Conservation (phyloP, 73 alveolate genomes). For the Stentor coeruleus region DNA sequence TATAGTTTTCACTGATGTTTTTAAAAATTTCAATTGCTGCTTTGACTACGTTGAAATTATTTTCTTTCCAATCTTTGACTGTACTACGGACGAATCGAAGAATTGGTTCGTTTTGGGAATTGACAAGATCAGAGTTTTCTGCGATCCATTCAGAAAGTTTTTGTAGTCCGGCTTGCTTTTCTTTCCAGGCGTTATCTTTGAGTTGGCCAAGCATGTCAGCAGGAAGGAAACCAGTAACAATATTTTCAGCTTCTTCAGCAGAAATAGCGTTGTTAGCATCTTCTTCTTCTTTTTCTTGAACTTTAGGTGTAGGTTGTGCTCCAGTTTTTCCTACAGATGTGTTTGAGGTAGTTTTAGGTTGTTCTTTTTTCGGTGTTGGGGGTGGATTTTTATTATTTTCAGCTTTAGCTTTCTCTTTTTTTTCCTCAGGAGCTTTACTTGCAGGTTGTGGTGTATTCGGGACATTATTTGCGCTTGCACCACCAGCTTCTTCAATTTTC, state of each 20-base stretch:
- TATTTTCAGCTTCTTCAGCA: conserved; percentile 20
- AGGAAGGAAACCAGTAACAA: neutral
- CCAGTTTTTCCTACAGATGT: neutral
- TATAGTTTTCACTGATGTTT: conserved; percentile 39
- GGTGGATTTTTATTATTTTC: neutral
- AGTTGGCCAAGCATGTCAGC: neutral
- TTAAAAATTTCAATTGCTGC: conserved; percentile 53
- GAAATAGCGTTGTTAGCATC: conserved; percentile 30
- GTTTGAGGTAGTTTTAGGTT: conserved; percentile 11
- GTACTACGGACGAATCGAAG: conserved; percentile 32
- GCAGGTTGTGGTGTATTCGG: too few species aligned
- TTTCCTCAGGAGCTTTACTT: too few species aligned
- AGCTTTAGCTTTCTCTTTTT: too few species aligned
- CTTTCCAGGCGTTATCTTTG: conserved; percentile 21
- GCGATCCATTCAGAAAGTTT: neutral
- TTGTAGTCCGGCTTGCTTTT: conserved; percentile 10
- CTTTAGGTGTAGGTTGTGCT: neutral
- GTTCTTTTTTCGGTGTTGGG: conserved; percentile 35
- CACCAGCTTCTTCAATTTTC: conserved; percentile 30
- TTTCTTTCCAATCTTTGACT: conserved; percentile 86
- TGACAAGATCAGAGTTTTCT: neutral
- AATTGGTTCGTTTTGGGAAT: neutral
- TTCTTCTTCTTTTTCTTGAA: neutral
- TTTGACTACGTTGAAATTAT: conserved; percentile 74
- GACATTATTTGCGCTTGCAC: too few species aligned